Percentiles rank a stretch among this genome's conserved stretches.
phyloP scores from a whole-genome alignment of 2,329 filamentous ascomycete species.

The Arthrobotrys pseudoclavata region DNA sequence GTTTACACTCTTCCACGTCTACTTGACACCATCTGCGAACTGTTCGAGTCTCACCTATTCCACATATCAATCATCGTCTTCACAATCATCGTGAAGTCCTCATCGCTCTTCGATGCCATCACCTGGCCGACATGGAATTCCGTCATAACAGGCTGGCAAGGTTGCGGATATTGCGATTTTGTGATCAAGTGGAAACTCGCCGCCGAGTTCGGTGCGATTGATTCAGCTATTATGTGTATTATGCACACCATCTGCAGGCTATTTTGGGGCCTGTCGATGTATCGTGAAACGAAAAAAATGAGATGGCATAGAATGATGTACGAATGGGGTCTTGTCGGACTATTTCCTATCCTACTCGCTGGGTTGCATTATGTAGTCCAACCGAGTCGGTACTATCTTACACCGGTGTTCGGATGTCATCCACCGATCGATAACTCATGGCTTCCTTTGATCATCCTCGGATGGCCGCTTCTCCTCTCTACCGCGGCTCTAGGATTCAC shows the following conservation, averaged over 20 bases:
- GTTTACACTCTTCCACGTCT: slow-evolving; percentile 17
- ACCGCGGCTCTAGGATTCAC: slow-evolving; percentile 72
- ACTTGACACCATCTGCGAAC: slow-evolving; percentile 23
- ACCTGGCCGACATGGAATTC: slow-evolving; percentile 75
- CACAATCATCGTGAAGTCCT: slow-evolving; percentile 24
- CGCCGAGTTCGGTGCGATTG: slow-evolving; percentile 69
- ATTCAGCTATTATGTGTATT: slow-evolving; percentile 72
- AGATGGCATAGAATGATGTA: slow-evolving; percentile 68
- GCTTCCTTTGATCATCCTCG: slow-evolving; percentile 71
- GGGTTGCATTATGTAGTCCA: slow-evolving; percentile 74
- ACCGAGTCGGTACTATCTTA: slow-evolving; percentile 72
- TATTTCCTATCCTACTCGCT: slow-evolving; percentile 72
- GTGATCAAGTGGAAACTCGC: slow-evolving; percentile 73
- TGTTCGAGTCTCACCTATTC: slow-evolving; percentile 39
- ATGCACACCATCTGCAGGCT: slow-evolving; percentile 74
- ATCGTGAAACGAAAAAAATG: slow-evolving; percentile 70
- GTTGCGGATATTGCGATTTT: slow-evolving; percentile 75
- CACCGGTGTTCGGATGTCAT: slow-evolving; percentile 73
- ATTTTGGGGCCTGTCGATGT: slow-evolving; percentile 71
- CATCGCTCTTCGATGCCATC: slow-evolving; percentile 68
- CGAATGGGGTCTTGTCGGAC: slow-evolving; percentile 72
- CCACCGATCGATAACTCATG: slow-evolving; percentile 72
- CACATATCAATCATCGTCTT: slow-evolving; percentile 32
- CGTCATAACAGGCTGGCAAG: slow-evolving; percentile 71
- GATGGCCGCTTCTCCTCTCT: slow-evolving; percentile 73